Base-by-base conservation (phyloP, 805 yeast genomes). In the Wickerhamiella australiensis region DNA sequence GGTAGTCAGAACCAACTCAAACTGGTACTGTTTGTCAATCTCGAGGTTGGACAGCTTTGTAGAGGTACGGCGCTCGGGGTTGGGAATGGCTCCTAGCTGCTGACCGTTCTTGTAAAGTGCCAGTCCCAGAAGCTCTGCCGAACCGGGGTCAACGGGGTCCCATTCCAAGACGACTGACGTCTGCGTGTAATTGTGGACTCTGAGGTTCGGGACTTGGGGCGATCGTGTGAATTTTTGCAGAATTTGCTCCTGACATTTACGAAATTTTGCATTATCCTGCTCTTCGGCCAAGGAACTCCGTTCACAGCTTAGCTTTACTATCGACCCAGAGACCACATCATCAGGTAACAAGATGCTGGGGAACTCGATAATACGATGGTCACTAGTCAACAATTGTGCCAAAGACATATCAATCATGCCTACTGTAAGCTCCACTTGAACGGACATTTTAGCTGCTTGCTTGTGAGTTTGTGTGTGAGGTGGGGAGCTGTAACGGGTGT, bases 371-470 rank as follows among this genome's bases (percentile, higher is more conserved):
- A 90, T 73, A 62, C 88, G 95, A 65, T 90, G 97, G 64, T 90
- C 92, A 50, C 82, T 77, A 17, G 98, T 90, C 35, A 94, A 75
- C 42, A 92, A 72, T 43, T 92, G 72, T 26, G 97, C 97, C 64
- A 92, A 71, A 1, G 96, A 87, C 11, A 96, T 95, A 63, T 92
- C 98, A 42, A 90, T 73, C 68, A 88, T 88, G 45, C 97, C 98
- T 18, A 92, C 96, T 0, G 96, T 88, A 35, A 90, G 74, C 40
- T 94, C 82, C 9, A 88, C 96, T 66, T 86, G 20, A 6, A 41
- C 31, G 7, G 44, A 41, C 44, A 41, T 41, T 22, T 6, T 20
- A 18, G n/a, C n/a, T n/a, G n/a, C n/a, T n/a, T n/a, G n/a, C n/a
- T n/a, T n/a, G n/a, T n/a, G n/a, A n/a, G n/a, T n/a, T n/a, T n/a